A percentile compares a stretch with the other conserved stretches of the same genome.
phyloP scores from a whole-genome alignment of 2,329 filamentous ascomycete genomes.

The Colletotrichum lini region DNA sequence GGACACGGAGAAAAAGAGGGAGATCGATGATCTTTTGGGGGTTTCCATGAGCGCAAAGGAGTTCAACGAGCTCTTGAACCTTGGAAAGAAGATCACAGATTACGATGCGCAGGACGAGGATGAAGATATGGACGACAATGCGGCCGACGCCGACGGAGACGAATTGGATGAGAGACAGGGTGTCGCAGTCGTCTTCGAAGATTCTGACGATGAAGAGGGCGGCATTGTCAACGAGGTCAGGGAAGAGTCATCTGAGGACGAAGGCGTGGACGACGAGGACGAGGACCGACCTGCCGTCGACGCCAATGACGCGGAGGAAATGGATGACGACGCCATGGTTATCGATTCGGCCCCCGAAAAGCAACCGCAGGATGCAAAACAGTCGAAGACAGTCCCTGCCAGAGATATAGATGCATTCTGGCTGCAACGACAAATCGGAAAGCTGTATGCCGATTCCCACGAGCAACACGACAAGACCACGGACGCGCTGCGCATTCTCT shows the following conservation, averaged over 20 bases:
- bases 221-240: constrained; percentile 87
- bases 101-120: constrained; percentile 98
- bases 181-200: constrained; percentile 97
- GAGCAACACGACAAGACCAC: constrained; percentile 94
- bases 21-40: constrained; percentile 95
- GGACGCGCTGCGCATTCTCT: constrained; percentile 85
- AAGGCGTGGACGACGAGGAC: constrained; percentile 76
- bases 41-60: constrained; percentile 85
- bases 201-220: constrained; percentile 87
- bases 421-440: constrained; percentile 93
- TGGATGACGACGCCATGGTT: constrained; percentile 80
- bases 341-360: constrained; percentile 76
- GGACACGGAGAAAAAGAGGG: constrained; percentile 98
- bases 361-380: constrained; percentile 62
- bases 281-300: constrained; percentile 71
- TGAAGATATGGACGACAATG: constrained; percentile 83
- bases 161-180: constrained; percentile 96
- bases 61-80: constrained; percentile 96
- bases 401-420: constrained; percentile 98
- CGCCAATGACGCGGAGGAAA: constrained; percentile 54
- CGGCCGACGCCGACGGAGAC: constrained; percentile 74
- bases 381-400: constrained; percentile 78
- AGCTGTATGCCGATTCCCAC: constrained; percentile 91
- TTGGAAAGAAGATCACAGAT: constrained; percentile 99
- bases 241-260: constrained; percentile 87